phyloP scores from a whole-genome alignment of 352 stramenopile species.

The Pythium rishiriense region DNA sequence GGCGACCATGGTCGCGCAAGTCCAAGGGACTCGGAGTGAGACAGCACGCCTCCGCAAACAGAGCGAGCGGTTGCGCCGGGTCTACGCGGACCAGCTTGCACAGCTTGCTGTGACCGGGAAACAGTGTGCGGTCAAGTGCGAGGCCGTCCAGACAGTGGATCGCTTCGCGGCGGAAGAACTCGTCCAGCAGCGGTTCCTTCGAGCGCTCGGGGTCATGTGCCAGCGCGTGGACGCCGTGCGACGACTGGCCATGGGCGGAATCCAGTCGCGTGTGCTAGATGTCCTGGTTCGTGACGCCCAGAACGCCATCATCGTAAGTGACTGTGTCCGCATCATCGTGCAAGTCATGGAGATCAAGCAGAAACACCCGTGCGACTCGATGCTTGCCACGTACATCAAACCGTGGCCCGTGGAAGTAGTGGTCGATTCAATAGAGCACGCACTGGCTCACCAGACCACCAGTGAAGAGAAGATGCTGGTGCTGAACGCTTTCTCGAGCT shows the following conservation, averaged over 20 bases:
- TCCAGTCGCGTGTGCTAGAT: conserved; percentile 16
- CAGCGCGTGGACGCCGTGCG: conserved; percentile 7
- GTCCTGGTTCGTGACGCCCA: conserved; percentile 2
- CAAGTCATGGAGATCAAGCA: conserved; percentile 8
- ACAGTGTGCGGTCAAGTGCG: conserved; percentile 24
- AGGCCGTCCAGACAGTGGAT: conserved; percentile 14
- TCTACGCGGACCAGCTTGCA: conserved; percentile 6
- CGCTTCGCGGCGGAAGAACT: neutral
- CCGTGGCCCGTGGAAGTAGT: conserved; percentile 12
- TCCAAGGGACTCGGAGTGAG: neutral
- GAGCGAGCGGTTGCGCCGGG: conserved; percentile 1
- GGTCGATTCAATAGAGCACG: neutral
- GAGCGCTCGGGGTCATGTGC: conserved; percentile 22
- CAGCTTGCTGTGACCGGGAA: conserved; percentile 2
- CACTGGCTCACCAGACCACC: neutral
- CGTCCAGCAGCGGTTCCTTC: conserved; percentile 25
- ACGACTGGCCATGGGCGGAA: conserved; percentile 20
- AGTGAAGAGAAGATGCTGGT: neutral
- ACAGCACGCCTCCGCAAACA: neutral
- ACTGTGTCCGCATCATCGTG: neutral
- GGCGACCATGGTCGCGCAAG: neutral
- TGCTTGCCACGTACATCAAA: conserved; percentile 16
- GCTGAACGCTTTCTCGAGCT: neutral
- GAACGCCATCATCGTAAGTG: conserved; percentile 7
- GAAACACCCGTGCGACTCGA: conserved; percentile 1